These are phyloP conservation scores for Nitzschia sp. DNA, from an alignment of 108 stramenopile species.

Conservation along the genomic window DNA sequence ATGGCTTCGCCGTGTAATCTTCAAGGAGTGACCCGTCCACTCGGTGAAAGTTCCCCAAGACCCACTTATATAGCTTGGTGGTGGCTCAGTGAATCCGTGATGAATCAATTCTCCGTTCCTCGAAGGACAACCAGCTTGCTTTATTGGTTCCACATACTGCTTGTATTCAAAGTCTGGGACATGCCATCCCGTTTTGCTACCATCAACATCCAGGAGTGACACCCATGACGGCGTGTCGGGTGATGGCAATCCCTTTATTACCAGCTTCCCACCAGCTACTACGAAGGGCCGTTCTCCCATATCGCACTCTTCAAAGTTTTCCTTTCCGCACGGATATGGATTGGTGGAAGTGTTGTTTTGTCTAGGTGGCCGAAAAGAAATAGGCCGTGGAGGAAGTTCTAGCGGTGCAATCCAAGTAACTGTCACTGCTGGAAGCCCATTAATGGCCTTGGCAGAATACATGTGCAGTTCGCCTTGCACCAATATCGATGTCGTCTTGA, in stretches of 20 bases:
- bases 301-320: slow-evolving; percentile 36
- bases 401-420: slow-evolving; percentile 46
- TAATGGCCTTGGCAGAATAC: slow-evolving; percentile 38
- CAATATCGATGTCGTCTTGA: slow-evolving; percentile 56
- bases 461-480: slow-evolving; percentile 75
- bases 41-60: slow-evolving; percentile 8
- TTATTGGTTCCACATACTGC: background rate
- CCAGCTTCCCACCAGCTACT: slow-evolving; percentile 61
- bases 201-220: slow-evolving; percentile 28
- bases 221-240: slow-evolving; percentile 34
- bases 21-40: slow-evolving; percentile 8
- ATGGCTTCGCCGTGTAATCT: slow-evolving; percentile 9
- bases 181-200: background rate
- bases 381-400: slow-evolving; percentile 1
- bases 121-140: slow-evolving; percentile 3
- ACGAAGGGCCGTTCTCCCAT: slow-evolving; percentile 60
- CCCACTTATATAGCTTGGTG: background rate
- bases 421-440: slow-evolving; percentile 42
- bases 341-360: slow-evolving; percentile 1
- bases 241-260: slow-evolving; percentile 41
- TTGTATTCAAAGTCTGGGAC: background rate
- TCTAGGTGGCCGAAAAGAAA: slow-evolving; percentile 37
- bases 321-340: slow-evolving; percentile 4
- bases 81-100: background rate
- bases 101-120: slow-evolving; percentile 12